Base-by-base conservation (phyloP, 192 early-diverging fungal species). In the Coemansia sp. region DNA sequence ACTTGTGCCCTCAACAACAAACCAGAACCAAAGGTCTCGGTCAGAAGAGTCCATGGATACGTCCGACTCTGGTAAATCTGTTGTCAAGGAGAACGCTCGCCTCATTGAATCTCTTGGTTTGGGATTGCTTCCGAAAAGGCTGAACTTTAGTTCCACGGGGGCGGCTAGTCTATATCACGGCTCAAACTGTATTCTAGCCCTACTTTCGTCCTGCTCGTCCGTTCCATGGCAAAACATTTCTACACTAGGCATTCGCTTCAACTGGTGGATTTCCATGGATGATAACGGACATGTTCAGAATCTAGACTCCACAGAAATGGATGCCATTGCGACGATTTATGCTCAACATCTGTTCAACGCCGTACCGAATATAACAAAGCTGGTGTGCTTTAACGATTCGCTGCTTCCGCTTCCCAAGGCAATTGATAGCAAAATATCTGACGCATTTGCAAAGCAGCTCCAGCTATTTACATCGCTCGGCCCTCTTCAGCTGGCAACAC, bases 361-460 rank as follows among this genome's bases (percentile, higher is more conserved):
- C 9, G 49, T 52, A 3, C 49, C 49, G 13, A 52, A 52, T 25
- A 25, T 52, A 52, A 25, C 49, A 52, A 52, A 25, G 23, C 23
- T 52, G 22, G 49, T 52, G 20, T 52, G 49, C 49, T 52, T 52
- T 52, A 25, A 52, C 49, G 49, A 52, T 25, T 52, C 49, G 9
- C 8, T 52, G 8, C 49, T 52, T 13, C 20, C 49, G 20, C 49
- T 52, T 52, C 49, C 49, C 2, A 52, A 52, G 49, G 22, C 49
- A 5, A 13, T 52, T 25, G 49, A 52, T 9, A 25, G 49, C 49
- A 52, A 52, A 25, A 52, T 52, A 25, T 19, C 49, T 9, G 49
- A 52, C 13, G 22, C 22, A 2, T 52, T 52, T 52, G 49, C 23
- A 25, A 52, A 8, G 5, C 20, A 52, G 49, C 20, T 52, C 9